Evolutionary conservation across 225 moss, liverwort and hornwort genomes (phyloP).

Genomic region (Straminergon stramineum): DNA sequence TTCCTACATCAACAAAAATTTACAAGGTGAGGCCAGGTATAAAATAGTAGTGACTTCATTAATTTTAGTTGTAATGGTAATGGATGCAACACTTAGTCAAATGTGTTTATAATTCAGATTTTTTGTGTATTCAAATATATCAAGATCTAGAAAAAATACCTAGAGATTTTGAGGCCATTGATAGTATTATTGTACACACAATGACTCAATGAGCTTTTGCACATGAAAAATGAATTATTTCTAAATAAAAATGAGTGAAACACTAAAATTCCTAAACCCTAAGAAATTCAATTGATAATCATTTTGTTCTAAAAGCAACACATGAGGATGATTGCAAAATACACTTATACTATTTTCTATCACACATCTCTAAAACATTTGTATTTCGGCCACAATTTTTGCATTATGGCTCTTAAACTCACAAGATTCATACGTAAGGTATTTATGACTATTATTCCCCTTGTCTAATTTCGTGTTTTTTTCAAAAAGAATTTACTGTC

Average conservation of each 20-base stretch:
- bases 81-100: neutral
- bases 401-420: too few species aligned
- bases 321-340: too few species aligned
- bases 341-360: too few species aligned
- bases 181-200: rapidly evolving
- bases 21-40: neutral
- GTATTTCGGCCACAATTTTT: too few species aligned
- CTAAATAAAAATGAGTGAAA: neutral
- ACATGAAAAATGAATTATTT: neutral
- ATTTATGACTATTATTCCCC: too few species aligned
- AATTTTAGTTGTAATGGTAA: rapidly evolving
- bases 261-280: neutral
- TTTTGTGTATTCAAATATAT: neutral
- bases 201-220: neutral
- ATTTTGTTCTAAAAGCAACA: too few species aligned
- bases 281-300: too few species aligned
- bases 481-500: too few species aligned
- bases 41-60: too few species aligned
- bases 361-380: too few species aligned
- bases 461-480: too few species aligned
- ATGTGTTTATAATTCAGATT: neutral
- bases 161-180: neutral
- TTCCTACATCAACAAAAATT: neutral
- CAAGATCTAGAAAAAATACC: neutral
- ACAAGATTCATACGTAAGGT: too few species aligned